These are phyloP conservation scores for Pelagomonas calceolata DNA, from an alignment of 108 stramenopile species.

Conservation along the genomic window DNA sequence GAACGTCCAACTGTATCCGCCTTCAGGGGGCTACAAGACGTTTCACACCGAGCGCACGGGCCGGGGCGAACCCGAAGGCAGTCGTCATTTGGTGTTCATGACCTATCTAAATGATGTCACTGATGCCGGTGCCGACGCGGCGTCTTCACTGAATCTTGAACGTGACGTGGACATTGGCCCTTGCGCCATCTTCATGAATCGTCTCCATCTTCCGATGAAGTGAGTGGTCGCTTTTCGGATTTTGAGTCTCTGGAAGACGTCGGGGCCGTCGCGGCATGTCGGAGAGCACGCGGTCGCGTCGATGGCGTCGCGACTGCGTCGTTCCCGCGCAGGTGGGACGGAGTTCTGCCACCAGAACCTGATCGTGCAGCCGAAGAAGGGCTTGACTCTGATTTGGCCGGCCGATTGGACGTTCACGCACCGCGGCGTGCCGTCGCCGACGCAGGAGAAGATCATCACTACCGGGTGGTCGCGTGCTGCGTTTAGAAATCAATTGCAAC, in stretches of 20 bases:
- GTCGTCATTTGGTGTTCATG: background rate
- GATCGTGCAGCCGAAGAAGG: background rate
- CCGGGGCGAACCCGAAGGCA: background rate
- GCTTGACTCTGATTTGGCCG: background rate
- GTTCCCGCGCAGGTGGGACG: too few species aligned
- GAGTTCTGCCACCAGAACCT: background rate
- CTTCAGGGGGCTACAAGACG: background rate
- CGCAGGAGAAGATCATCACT: background rate
- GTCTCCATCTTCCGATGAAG: too few species aligned
- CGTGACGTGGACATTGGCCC: too few species aligned
- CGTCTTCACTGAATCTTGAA: too few species aligned
- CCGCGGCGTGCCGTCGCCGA: background rate
- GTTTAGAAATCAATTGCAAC: too few species aligned
- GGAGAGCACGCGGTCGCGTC: too few species aligned
- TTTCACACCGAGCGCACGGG: background rate
- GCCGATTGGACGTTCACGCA: background rate
- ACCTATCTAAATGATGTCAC: background rate
- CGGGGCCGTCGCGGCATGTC: too few species aligned
- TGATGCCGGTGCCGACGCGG: too few species aligned
- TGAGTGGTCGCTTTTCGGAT: too few species aligned
- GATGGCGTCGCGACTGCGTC: too few species aligned
- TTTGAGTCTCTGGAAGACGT: too few species aligned
- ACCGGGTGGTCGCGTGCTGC: background rate
- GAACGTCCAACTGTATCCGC: background rate
- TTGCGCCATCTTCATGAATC: too few species aligned